Evolutionary conservation across 192 early-diverging fungal species (phyloP).

Genomic region (Funneliformis mosseae): DNA sequence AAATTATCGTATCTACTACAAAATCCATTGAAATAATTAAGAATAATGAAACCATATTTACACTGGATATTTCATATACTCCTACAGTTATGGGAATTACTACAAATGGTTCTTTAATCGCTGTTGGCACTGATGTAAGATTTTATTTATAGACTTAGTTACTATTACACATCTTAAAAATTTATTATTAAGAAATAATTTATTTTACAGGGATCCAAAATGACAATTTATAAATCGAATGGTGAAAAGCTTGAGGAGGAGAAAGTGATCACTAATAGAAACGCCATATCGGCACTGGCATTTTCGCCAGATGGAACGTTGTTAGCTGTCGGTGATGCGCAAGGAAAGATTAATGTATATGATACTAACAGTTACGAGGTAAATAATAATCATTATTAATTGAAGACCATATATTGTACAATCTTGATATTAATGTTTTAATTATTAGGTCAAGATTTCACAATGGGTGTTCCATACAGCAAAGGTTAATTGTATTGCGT

Average conservation of each 20-base stretch:
- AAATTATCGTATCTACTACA: conserved; percentile 56
- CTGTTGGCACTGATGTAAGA: conserved; percentile 67
- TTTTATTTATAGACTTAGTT: neutral
- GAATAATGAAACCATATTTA: conserved; percentile 44
- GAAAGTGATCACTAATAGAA: conserved; percentile 48
- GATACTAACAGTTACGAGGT: conserved; percentile 51
- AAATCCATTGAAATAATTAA: conserved; percentile 56
- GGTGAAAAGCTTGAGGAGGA: conserved; percentile 40
- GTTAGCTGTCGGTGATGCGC: conserved; percentile 80
- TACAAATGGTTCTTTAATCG: conserved; percentile 52
- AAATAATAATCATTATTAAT: neutral
- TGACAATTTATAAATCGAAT: conserved; percentile 64
- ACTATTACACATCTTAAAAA: neutral
- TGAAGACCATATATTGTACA: neutral
- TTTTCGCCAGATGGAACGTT: conserved; percentile 74
- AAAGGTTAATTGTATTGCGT: conserved; percentile 78
- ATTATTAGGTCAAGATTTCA: conserved; percentile 43
- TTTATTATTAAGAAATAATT: neutral
- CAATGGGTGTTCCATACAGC: conserved; percentile 91
- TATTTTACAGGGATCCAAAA: conserved; percentile 56
- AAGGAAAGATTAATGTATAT: conserved; percentile 79
- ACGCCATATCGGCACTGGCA: conserved; percentile 77
- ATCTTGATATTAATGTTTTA: neutral
- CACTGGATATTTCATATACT: conserved; percentile 45
- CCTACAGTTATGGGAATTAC: conserved; percentile 61